Conservation (phyloP, 73 alveolate genomes). For the Paramecium primaurelia region DNA sequence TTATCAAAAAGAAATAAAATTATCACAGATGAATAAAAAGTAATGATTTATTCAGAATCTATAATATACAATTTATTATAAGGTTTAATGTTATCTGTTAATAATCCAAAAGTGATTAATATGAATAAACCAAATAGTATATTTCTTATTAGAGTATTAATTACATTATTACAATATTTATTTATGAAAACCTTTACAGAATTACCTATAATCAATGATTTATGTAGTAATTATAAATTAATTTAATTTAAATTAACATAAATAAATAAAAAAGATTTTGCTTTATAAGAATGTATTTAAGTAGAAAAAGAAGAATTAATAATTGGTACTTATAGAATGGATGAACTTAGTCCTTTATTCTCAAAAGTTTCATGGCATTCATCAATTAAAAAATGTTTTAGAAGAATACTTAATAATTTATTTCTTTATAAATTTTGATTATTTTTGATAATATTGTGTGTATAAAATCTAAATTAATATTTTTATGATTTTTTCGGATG, state of each 20-base stretch:
- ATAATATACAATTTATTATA: not conserved
- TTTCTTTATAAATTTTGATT: not conserved
- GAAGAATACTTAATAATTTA: not conserved
- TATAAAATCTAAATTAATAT: not conserved
- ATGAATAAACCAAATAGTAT: not conserved
- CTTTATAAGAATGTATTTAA: not conserved
- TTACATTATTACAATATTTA: not conserved
- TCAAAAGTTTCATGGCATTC: not conserved
- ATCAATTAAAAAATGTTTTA: not conserved
- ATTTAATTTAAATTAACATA: not conserved
- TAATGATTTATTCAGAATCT: not conserved
- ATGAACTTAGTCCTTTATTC: not conserved
- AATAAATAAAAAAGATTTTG: not conserved
- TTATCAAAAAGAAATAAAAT: not conserved
- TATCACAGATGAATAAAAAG: not conserved
- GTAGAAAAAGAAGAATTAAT: not conserved
- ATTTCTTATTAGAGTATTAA: not conserved
- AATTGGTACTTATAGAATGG: not conserved
- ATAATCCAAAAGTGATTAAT: not conserved
- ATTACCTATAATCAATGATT: not conserved
- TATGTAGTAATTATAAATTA: not conserved
- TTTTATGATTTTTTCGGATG: not conserved
- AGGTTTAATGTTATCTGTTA: not conserved
- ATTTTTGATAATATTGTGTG: not conserved
- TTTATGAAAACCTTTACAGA: not conserved